These are phyloP conservation scores for Citrullus amarus DNA, from an alignment of 306 rosid genomes.

Conservation along the genomic window DNA sequence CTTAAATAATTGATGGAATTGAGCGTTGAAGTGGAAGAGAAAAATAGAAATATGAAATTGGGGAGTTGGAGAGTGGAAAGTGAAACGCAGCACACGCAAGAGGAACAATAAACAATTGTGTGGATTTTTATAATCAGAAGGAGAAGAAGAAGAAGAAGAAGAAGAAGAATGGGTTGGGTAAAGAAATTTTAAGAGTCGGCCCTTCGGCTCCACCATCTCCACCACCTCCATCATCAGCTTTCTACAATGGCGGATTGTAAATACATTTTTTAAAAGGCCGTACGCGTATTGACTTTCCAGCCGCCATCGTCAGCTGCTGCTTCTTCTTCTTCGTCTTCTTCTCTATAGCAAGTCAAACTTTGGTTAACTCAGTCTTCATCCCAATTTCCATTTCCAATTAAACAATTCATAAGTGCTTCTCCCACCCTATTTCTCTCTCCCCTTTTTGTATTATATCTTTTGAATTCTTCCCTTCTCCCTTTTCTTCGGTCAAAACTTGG, in stretches of 20 bases:
- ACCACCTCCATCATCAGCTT: no score
- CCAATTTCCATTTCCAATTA: neutral
- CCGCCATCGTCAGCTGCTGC: neutral
- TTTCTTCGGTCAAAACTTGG: neutral
- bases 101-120: neutral
- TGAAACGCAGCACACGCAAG: neutral
- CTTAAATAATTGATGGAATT: neutral
- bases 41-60: neutral
- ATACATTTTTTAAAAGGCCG: neutral
- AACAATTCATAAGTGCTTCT: neutral
- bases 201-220: no score
- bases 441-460: neutral
- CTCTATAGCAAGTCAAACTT: neutral
- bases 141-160: no score
- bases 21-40: neutral
- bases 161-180: no score
- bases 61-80: neutral
- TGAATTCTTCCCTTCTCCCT: neutral
- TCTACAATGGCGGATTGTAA: no score
- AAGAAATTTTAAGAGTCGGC: no score
- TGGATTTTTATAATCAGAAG: no score
- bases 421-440: neutral
- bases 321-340: neutral
- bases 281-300: neutral
- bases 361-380: neutral